Evolutionary conservation across 129 eudicot species (phyloP).

Genomic region (Chrysanthemum makinoi): DNA sequence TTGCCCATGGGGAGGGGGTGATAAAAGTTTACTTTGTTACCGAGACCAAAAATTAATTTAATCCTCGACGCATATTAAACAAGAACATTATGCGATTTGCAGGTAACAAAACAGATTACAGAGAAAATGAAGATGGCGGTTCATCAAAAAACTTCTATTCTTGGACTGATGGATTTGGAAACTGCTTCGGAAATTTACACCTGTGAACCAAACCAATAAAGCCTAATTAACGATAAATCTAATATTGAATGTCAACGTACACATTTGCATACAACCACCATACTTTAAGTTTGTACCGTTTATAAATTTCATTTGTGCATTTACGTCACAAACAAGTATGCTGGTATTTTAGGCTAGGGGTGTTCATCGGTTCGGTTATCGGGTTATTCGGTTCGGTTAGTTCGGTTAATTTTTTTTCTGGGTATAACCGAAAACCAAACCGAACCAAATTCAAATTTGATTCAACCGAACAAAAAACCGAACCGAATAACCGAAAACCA

Average conservation of each 20-base stretch:
- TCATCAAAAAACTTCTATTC: slow-evolving; percentile 26
- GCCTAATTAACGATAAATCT: background rate
- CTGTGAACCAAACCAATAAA: slow-evolving; percentile 2
- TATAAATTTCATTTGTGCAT: no score
- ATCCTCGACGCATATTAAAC: slow-evolving; percentile 20
- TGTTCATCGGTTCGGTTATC: no score
- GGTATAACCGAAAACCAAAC: no score
- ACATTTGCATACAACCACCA: background rate
- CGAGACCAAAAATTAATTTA: slow-evolving; percentile 17
- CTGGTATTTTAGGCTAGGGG: no score
- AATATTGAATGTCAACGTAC: background rate
- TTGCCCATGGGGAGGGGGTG: slow-evolving; percentile 1
- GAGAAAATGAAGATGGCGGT: slow-evolving; percentile 11
- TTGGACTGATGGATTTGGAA: slow-evolving; percentile 23
- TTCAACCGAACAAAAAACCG: no score
- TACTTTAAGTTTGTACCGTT: no score
- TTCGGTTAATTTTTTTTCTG: no score
- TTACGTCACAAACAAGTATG: no score
- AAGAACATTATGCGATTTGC: slow-evolving; percentile 17
- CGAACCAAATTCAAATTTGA: no score
- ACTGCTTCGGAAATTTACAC: slow-evolving; percentile 37
- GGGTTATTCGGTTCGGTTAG: no score
- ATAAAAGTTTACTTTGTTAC: background rate
- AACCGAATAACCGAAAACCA: no score
- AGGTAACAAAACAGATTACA: slow-evolving; percentile 21